These are phyloP conservation scores for Alternaria ethzedia DNA, from an alignment of 2,329 filamentous ascomycete genomes.

Conservation along the genomic window DNA sequence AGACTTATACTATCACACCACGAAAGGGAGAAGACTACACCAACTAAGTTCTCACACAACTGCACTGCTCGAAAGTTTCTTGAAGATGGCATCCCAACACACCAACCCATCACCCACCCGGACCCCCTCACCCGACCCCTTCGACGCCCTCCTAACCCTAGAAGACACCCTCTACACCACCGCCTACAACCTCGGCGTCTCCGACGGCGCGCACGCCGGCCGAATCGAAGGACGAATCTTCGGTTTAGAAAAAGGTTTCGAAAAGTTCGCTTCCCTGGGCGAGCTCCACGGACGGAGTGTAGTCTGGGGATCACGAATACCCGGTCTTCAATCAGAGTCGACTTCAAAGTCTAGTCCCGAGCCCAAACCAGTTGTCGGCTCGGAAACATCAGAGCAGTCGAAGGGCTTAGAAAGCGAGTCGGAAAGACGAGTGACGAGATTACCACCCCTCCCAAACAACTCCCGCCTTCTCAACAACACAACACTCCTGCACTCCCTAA, in stretches of 20 bases:
- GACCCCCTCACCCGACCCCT: conserved; percentile 49
- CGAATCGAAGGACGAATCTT: conserved; percentile 88
- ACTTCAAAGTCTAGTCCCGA: too few species aligned
- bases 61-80: too few species aligned
- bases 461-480: conserved; percentile 67
- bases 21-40: too few species aligned
- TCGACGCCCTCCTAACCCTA: conserved; percentile 64
- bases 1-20: too few species aligned
- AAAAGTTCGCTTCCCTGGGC: conserved; percentile 86
- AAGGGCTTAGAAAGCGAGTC: too few species aligned
- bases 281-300: conserved; percentile 77
- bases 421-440: too few species aligned
- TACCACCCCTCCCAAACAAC: conserved; percentile 60
- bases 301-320: conserved; percentile 81
- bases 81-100: neutral
- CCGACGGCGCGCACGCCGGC: conserved; percentile 79
- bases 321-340: neutral
- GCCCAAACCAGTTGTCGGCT: too few species aligned
- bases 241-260: conserved; percentile 89
- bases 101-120: neutral
- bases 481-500: conserved; percentile 73
- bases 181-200: conserved; percentile 76
- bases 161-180: conserved; percentile 79
- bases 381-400: too few species aligned
- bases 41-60: too few species aligned